phyloP scores from a whole-genome alignment of 2,329 filamentous ascomycete genomes.

The Ophiosphaerella narmari region DNA sequence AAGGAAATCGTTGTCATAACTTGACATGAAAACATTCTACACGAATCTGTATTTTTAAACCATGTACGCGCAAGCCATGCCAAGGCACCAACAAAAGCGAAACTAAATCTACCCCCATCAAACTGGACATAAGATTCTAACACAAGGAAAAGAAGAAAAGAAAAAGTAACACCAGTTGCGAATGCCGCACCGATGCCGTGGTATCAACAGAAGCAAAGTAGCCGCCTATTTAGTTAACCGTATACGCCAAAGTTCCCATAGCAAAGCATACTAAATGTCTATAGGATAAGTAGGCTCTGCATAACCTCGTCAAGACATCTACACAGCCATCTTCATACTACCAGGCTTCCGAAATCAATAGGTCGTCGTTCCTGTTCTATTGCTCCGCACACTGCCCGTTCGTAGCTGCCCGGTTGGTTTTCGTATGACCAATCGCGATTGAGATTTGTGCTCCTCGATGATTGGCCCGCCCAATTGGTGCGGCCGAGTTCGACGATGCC shows the following conservation, averaged over 20 bases:
- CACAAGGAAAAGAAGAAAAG: too few species aligned
- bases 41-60: too few species aligned
- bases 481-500: constrained; percentile 69
- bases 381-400: constrained; percentile 10
- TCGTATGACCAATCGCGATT: constrained; percentile 32
- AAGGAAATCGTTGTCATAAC: neutral
- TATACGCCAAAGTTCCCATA: neutral
- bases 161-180: neutral
- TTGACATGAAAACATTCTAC: neutral
- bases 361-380: constrained; percentile 27
- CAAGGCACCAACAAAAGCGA: too few species aligned
- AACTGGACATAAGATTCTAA: too few species aligned
- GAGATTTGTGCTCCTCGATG: constrained; percentile 5
- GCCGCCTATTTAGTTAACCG: constrained; percentile 2
- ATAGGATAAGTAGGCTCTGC: neutral
- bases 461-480: constrained; percentile 30
- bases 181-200: constrained; percentile 8
- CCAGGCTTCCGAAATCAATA: constrained; percentile 28
- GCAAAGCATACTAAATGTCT: constrained; percentile 8
- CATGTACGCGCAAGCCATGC: too few species aligned
- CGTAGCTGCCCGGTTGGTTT: constrained; percentile 17
- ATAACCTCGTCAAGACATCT: constrained; percentile 22
- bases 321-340: constrained; percentile 36
- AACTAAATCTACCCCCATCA: too few species aligned
- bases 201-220: constrained; percentile 11